Percentiles rank a stretch among this genome's conserved stretches.
These are phyloP conservation scores for Pouteria campechiana DNA, from an alignment of 179 eudicot genomes.

Conservation along the genomic window DNA sequence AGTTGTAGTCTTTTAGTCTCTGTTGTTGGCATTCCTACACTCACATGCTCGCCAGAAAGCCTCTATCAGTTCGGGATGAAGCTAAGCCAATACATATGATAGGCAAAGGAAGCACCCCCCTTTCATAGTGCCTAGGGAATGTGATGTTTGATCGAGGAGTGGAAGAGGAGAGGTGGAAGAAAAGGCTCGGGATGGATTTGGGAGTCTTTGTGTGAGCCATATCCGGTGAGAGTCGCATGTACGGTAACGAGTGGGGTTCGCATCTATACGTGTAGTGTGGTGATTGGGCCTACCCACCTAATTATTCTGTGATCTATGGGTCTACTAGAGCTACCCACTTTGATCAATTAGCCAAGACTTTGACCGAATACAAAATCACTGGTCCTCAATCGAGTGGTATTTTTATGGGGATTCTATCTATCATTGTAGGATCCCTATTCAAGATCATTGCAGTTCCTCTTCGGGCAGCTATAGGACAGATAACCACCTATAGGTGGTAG, in stretches of 20 bases:
- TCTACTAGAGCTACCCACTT: too few relatives aligned
- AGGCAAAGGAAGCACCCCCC: neutral
- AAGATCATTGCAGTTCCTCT: conserved; percentile 3
- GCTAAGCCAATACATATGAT: neutral
- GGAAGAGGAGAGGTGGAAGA: conserved; percentile 1
- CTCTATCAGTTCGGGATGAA: neutral
- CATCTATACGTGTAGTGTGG: neutral
- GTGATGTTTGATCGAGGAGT: conserved; percentile 1
- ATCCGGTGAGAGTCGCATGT: neutral
- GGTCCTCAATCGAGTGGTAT: too few relatives aligned
- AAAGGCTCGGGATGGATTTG: conserved; percentile 2
- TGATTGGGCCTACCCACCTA: conserved; percentile 4
- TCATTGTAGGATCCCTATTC: neutral
- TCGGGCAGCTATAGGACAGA: neutral
- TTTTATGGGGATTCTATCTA: neutral
- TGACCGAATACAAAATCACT: too few relatives aligned
- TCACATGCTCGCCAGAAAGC: neutral
- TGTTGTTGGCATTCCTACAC: conserved; percentile 5
- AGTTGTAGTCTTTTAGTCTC: conserved; percentile 1
- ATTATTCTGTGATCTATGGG: neutral
- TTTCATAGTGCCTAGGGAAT: neutral
- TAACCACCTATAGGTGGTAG: conserved; percentile 4
- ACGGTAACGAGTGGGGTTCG: conserved; percentile 1
- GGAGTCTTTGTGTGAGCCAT: neutral
- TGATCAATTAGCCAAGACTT: too few relatives aligned